Evolutionary conservation across 768 basidiomycete species (phyloP).

Genomic region (Tephrocybe rancida): DNA sequence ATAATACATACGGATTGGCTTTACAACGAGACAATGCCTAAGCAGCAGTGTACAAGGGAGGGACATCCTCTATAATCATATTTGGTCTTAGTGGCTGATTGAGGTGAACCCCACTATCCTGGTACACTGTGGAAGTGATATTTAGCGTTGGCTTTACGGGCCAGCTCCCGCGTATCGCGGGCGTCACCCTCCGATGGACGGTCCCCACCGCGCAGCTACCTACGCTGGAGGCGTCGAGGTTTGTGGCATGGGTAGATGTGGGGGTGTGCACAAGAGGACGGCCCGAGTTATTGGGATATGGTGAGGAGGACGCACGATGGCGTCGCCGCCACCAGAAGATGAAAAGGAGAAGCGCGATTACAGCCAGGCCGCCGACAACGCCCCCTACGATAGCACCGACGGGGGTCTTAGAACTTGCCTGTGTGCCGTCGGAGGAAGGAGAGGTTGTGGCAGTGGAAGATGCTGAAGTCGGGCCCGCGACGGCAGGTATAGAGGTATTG

Average conservation of each 20-base stretch:
- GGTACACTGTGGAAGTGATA: neutral
- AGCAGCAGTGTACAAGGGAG: neutral
- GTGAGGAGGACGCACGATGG: neutral
- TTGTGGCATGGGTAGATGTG: neutral
- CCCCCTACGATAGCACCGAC: slow-evolving; percentile 15
- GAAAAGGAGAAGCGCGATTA: neutral
- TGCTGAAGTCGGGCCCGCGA: neutral
- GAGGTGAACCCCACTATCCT: slow-evolving; percentile 11
- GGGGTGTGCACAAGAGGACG: neutral
- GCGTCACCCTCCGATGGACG: neutral
- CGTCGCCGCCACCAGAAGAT: slow-evolving; percentile 6
- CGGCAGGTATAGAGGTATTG: neutral
- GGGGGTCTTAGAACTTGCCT: neutral
- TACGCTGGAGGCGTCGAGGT: neutral
- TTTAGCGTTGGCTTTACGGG: no score
- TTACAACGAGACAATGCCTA: no score
- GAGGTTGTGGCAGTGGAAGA: neutral
- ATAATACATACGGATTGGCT: no score
- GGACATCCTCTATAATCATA: neutral
- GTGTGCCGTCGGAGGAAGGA: neutral
- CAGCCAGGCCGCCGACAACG: slow-evolving; percentile 4
- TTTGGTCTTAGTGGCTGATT: neutral
- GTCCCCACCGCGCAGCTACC: neutral
- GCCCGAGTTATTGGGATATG: neutral
- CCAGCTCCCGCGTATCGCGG: neutral